These are phyloP conservation scores for Podospora didyma DNA, from an alignment of 495 filamentous ascomycete genomes.

Conservation along the genomic window DNA sequence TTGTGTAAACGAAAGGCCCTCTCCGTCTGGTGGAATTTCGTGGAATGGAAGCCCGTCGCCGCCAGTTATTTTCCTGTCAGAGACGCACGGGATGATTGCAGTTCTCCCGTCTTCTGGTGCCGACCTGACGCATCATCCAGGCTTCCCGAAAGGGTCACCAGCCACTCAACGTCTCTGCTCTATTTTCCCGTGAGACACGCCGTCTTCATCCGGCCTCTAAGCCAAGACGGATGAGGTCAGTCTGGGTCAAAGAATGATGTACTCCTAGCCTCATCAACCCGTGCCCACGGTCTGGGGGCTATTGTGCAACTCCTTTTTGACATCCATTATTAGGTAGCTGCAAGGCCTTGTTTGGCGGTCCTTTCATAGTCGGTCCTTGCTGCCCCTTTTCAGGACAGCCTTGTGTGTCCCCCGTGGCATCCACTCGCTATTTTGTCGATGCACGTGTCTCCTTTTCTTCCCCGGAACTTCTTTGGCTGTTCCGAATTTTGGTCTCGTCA, in stretches of 20 bases:
- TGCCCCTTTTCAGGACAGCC: too few relatives aligned
- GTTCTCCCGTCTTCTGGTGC: slow-evolving; percentile 13
- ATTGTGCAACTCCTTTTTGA: too few relatives aligned
- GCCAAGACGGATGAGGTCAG: slow-evolving; percentile 10
- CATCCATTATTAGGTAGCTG: too few relatives aligned
- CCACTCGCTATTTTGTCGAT: not conserved
- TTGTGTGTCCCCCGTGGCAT: too few relatives aligned
- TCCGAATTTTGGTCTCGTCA: not conserved
- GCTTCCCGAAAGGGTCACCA: not conserved
- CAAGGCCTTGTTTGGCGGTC: too few relatives aligned
- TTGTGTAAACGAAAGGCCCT: too few relatives aligned
- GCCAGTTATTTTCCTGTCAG: slow-evolving; percentile 11
- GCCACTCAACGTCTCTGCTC: not conserved
- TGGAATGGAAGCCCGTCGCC: too few relatives aligned
- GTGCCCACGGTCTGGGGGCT: too few relatives aligned
- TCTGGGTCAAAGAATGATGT: too few relatives aligned
- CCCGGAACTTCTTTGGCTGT: slow-evolving; percentile 7
- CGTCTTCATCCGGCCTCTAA: slow-evolving; percentile 15
- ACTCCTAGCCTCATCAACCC: too few relatives aligned
- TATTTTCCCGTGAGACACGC: slow-evolving; percentile 23
- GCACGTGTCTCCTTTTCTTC: not conserved
- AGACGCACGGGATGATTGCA: slow-evolving; percentile 25
- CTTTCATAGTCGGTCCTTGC: too few relatives aligned
- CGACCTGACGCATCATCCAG: slow-evolving; percentile 16
- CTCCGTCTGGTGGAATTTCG: too few relatives aligned